phyloP scores from a whole-genome alignment of 208 protist genomes.

The Trypanosoma platydactyli region DNA sequence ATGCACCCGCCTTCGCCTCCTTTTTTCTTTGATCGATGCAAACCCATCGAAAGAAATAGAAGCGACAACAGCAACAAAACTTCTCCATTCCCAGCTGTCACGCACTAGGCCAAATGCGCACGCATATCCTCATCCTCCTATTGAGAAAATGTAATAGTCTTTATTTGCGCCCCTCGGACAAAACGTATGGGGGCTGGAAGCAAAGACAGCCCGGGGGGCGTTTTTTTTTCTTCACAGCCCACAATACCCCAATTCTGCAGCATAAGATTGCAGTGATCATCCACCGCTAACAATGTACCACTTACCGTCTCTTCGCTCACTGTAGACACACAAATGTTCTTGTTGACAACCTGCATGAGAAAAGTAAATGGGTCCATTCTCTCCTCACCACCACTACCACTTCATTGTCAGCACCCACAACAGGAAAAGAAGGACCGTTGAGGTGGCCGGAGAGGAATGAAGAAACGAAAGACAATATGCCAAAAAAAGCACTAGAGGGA shows the following conservation, averaged over 20 bases:
- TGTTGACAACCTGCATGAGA: constrained; percentile 46
- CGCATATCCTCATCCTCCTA: no score
- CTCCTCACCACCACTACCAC: neutral
- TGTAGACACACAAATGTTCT: constrained; percentile 34
- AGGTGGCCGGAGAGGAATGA: no score
- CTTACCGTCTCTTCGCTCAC: constrained; percentile 24
- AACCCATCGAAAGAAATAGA: no score
- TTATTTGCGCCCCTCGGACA: constrained; percentile 53
- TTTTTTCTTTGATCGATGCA: neutral
- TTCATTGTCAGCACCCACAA: neutral
- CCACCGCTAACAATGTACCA: constrained; percentile 61
- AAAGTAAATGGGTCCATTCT: constrained; percentile 51
- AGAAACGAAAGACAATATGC: no score
- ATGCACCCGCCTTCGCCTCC: neutral
- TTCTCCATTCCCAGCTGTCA: no score
- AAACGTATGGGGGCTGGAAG: constrained; percentile 36
- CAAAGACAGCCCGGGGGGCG: neutral
- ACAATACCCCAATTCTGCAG: constrained; percentile 44
- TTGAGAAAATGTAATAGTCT: constrained; percentile 30
- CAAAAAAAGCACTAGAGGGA: no score
- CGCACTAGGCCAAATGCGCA: no score
- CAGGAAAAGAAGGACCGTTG: no score
- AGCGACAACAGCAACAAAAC: no score
- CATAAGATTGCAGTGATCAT: constrained; percentile 72
- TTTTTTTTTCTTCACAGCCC: neutral